Percentiles rank a stretch among this genome's conserved stretches.
Evolutionary conservation across 2,329 filamentous ascomycete genomes (phyloP).

Genomic region (Penicillium sclerotigenum): DNA sequence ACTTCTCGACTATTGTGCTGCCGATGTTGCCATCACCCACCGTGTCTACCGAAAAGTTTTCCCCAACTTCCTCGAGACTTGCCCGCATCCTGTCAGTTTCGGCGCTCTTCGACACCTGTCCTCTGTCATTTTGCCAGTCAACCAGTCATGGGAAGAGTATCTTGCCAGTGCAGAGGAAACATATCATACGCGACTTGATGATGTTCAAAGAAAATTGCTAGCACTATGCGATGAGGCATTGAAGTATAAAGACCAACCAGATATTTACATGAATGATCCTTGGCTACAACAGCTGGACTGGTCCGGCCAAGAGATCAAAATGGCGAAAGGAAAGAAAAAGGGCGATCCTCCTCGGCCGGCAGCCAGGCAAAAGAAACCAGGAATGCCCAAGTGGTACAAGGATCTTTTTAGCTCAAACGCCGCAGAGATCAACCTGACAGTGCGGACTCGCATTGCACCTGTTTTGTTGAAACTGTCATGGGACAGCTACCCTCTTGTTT

Average conservation of each 20-base stretch:
- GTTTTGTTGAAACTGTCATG: conserved; percentile 79
- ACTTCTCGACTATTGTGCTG: conserved; percentile 88
- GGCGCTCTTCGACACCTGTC: conserved; percentile 90
- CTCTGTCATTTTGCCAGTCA: conserved; percentile 84
- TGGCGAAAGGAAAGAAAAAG: conserved; percentile 90
- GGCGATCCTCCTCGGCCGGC: conserved; percentile 72
- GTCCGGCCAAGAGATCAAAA: conserved; percentile 87
- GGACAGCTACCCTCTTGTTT: conserved; percentile 85
- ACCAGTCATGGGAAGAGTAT: conserved; percentile 84
- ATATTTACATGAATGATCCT: conserved; percentile 73
- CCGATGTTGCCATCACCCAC: conserved; percentile 90
- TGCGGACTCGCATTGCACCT: conserved; percentile 83
- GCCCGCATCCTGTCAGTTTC: conserved; percentile 96
- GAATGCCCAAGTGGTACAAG: conserved; percentile 95
- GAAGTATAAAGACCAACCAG: conserved; percentile 65
- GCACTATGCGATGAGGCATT: conserved; percentile 74
- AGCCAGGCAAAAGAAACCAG: conserved; percentile 84
- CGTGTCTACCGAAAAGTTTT: conserved; percentile 93
- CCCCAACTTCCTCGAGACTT: conserved; percentile 80
- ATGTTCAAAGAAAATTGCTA: conserved; percentile 72
- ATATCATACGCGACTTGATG: conserved; percentile 72
- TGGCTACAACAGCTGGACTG: conserved; percentile 95
- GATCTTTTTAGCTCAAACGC: conserved; percentile 72
- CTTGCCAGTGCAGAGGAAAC: conserved; percentile 78
- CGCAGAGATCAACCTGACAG: conserved; percentile 68